Evolutionary conservation across 257 asterid species (phyloP), one percentile per base, ranked within the genome.

Genomic region (Lycium barbarum): DNA sequence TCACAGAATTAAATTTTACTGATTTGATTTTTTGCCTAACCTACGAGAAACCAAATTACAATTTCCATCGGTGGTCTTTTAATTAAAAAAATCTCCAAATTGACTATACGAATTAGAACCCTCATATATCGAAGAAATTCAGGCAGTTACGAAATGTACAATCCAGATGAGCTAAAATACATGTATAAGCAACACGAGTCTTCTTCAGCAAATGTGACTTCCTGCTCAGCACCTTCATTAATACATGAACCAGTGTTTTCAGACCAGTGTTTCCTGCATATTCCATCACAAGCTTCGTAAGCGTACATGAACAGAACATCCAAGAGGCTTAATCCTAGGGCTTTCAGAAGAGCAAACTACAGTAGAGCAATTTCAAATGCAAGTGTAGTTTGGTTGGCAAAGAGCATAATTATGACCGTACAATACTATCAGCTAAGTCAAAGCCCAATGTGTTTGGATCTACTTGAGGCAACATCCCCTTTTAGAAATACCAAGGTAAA

Each of bases 271-370:
- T 76, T 76, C 63, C 82, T 76, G 82, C 82, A 26, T 0, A 26
- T 10, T 0, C 82, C 82, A 33, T 53, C 82, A 53, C 65, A 76
- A 76, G 80, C 82, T 76, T 10, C 2, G 6, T 76, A 26, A 76
- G 4, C 0, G 13, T 13, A 1, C 9, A 53, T 11, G 47, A 76
- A 76, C 0, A 71, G 15, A 40, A 71, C 13, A 76, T 7, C 45
- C 22, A 76, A 76, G 47, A 49, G 9, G 22, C 26, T 53, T 26
- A 53, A 76, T 49, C 62, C 11, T n/a, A 51, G 58, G 40, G 62
- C 81, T 0, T 20, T 20, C 59, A 73, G 9, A 26, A 74, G 40
- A 47, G 59, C 20, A 49, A 20, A 74, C 43, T 11, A 49, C 61
- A 49, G 59, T 6, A n/a, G 57, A 49, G 5, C 61, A 20, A 33